These are phyloP conservation scores for Alternaria incomplexa DNA, from an alignment of 2,329 filamentous ascomycete genomes.

Conservation along the genomic window DNA sequence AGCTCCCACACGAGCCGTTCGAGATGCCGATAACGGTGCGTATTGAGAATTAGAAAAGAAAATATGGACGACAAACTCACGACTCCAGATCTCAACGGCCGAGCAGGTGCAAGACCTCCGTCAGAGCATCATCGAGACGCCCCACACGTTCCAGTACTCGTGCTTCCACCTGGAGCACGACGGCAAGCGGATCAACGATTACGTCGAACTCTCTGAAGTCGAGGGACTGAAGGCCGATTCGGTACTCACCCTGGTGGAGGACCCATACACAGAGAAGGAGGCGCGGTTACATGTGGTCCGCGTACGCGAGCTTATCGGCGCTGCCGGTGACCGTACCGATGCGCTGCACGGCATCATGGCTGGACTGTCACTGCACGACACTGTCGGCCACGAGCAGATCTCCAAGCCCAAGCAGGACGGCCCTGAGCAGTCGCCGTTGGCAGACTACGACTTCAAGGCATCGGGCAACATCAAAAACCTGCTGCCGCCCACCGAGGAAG, in stretches of 20 bases:
- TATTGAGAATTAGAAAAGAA: background rate
- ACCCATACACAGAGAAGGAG: constrained; percentile 98
- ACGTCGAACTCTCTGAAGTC: constrained; percentile 88
- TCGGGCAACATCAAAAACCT: constrained; percentile 72
- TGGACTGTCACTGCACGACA: constrained; percentile 86
- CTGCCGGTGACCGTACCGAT: constrained; percentile 86
- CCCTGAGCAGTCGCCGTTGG: constrained; percentile 53
- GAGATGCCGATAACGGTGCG: constrained; percentile 84
- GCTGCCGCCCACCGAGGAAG: constrained; percentile 68
- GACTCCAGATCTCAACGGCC: constrained; percentile 77
- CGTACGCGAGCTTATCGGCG: constrained; percentile 90
- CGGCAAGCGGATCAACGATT: constrained; percentile 91
- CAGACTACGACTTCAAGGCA: constrained; percentile 78
- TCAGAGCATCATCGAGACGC: constrained; percentile 93
- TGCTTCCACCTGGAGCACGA: constrained; percentile 97
- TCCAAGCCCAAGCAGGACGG: constrained; percentile 32
- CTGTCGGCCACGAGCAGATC: constrained; percentile 60
- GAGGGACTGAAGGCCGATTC: constrained; percentile 77
- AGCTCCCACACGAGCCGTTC: constrained; percentile 78
- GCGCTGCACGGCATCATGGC: constrained; percentile 84
- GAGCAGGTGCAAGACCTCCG: constrained; percentile 98
- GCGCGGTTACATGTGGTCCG: constrained; percentile 92
- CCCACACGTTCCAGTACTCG: constrained; percentile 92
- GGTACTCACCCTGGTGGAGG: constrained; percentile 82
- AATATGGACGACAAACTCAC: constrained; percentile 25